Evolutionary conservation across 495 filamentous ascomycete genomes (phyloP).

Genomic region (Stereocaulon alpinum): DNA sequence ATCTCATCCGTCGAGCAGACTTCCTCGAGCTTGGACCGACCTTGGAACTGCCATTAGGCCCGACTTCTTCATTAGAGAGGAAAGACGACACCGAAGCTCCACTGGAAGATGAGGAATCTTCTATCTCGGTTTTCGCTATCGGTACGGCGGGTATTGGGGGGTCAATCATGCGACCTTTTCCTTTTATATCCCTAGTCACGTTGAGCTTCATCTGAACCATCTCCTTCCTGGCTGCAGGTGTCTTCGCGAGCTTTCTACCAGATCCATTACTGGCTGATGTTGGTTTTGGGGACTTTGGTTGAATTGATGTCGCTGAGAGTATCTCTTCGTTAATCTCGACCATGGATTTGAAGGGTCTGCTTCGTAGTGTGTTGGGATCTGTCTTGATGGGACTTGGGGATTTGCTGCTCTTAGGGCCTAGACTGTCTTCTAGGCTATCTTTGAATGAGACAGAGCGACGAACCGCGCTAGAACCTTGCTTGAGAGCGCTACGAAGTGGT

Average conservation of each 20-base stretch:
- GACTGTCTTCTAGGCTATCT: background rate
- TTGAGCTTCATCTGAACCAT: constrained; percentile 21
- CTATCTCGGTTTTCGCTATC: background rate
- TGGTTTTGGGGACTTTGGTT: background rate
- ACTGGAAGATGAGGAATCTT: constrained; percentile 3
- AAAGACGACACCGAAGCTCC: constrained; percentile 8
- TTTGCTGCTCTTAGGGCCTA: background rate
- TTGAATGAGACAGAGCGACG: constrained; percentile 15
- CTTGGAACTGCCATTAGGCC: constrained; percentile 10
- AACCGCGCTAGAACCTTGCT: constrained; percentile 10
- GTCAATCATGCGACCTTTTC: constrained; percentile 10
- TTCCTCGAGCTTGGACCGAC: constrained; percentile 20
- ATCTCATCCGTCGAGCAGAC: background rate
- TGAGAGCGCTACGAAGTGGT: constrained; percentile 16
- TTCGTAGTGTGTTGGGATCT: background rate
- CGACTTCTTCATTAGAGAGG: constrained; percentile 10
- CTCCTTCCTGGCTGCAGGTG: background rate
- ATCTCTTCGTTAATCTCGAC: constrained; percentile 2
- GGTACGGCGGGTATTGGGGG: constrained; percentile 1
- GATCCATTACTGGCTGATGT: background rate
- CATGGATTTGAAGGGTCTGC: background rate
- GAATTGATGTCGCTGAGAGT: background rate
- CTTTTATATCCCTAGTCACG: constrained; percentile 11
- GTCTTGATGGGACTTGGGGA: background rate
- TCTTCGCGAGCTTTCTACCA: constrained; percentile 1